Base-by-base conservation (phyloP, 2,329 filamentous ascomycete genomes). In the Parastagonospora avenae region DNA sequence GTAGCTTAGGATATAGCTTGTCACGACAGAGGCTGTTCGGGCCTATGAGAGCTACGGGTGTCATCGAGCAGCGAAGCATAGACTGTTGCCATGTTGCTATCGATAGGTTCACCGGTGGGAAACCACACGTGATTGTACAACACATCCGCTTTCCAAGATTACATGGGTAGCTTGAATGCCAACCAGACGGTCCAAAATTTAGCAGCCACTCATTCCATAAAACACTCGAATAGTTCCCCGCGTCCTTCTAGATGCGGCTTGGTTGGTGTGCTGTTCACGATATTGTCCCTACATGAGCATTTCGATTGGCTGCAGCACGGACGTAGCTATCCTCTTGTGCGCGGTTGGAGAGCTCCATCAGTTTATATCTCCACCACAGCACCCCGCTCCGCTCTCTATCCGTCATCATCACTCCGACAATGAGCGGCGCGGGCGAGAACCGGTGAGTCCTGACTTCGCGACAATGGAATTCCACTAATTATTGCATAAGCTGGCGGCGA, bases 371-470 rank as follows among this genome's bases (percentile, higher is more conserved):
- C 60, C 59, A 58, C 57, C 61, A 63, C 51, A 50, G 61, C 56
- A 63, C 62, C 62, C 60, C 52, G 53, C 59, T 60, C 61, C 51
- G 49, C 57, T 57, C 60, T 59, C 57, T 59, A 60, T 63, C 59
- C 52, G 57, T 59, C 59, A 54, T 46, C 50, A 52, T 46, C 57
- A 49, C 57, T 52, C 45, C 52, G 52, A 72, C 52, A 52, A 74
- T 74, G 71, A 74, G 71, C 61, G 71, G 68, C 62, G 67, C 64
- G 62, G 69, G 64, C 46, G 71, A 73, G 59, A 74, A 72, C 49
- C 68, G 70, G 71, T 73, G 67, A 37, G 19, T 24, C 19, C 19
- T 49, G 7, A 4, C 19, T 28, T 33, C 30, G 27, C 38, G 28
- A 8, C 24, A 29, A 11, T n/a, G 16, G 28, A 19, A 28, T 27